These are phyloP conservation scores for Phytophthora pseudosyringae DNA, from an alignment of 352 stramenopile species.

Conservation along the genomic window DNA sequence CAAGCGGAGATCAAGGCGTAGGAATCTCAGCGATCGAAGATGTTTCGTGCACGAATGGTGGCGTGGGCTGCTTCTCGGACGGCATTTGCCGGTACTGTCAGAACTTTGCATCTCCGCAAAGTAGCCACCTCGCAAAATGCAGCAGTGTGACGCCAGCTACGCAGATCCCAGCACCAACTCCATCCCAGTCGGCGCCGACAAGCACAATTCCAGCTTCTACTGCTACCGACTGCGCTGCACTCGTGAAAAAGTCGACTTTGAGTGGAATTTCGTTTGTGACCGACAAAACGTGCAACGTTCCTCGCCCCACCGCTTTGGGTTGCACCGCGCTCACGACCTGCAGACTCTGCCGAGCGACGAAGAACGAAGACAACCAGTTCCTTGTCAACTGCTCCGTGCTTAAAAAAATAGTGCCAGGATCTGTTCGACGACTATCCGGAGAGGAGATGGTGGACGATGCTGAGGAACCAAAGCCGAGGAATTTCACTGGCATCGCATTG, in stretches of 20 bases:
- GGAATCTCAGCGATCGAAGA: conserved; percentile 42
- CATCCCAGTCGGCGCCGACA: neutral
- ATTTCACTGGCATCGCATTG: conserved; percentile 11
- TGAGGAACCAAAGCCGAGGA: neutral
- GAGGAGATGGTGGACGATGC: neutral
- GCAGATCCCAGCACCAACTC: neutral
- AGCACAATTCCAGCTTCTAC: neutral
- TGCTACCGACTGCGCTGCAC: conserved; percentile 16
- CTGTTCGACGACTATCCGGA: neutral
- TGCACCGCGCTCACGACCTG: conserved; percentile 48
- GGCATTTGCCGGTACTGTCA: conserved; percentile 46
- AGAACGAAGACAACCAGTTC: conserved; percentile 59
- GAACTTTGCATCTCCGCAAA: conserved; percentile 21
- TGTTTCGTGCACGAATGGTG: conserved; percentile 24
- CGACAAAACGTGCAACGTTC: conserved; percentile 35
- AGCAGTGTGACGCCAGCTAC: neutral
- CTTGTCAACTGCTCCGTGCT: conserved; percentile 27
- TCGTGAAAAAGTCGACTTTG: conserved; percentile 31
- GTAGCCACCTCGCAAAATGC: conserved; percentile 25
- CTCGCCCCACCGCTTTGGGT: conserved; percentile 22
- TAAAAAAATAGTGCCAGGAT: neutral
- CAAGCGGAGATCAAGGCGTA: conserved; percentile 27
- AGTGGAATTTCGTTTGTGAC: conserved; percentile 42
- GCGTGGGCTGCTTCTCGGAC: conserved; percentile 38
- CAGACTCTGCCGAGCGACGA: conserved; percentile 51